Evolutionary conservation across 1,284 basidiomycete genomes (phyloP).

Genomic region (Ustilago bromivora): DNA sequence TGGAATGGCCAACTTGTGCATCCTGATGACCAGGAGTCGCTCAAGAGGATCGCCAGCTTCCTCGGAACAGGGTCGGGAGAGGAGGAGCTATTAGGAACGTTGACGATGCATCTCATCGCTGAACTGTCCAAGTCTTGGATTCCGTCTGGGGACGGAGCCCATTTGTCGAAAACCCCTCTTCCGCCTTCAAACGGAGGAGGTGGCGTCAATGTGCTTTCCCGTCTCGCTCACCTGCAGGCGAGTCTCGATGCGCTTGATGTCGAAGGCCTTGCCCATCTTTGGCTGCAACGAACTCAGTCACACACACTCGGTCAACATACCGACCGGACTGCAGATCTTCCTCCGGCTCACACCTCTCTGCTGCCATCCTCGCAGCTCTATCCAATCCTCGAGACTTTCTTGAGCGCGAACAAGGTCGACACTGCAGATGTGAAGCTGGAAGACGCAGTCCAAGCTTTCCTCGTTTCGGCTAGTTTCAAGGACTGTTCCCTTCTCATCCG

Average conservation of each 20-base stretch:
- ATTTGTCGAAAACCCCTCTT: background rate
- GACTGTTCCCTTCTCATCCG: conserved; percentile 89
- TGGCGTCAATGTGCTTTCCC: conserved; percentile 71
- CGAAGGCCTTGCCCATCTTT: conserved; percentile 75
- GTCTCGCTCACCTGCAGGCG: conserved; percentile 78
- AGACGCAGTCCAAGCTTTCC: conserved; percentile 72
- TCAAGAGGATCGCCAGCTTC: conserved; percentile 10
- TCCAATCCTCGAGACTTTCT: conserved; percentile 10
- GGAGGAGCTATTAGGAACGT: conserved; percentile 5
- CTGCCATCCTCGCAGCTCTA: conserved; percentile 14
- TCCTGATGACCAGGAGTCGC: conserved; percentile 11
- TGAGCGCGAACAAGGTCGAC: background rate
- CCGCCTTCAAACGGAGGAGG: background rate
- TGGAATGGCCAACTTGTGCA: conserved; percentile 38
- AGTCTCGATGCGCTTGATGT: conserved; percentile 84
- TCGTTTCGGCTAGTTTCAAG: conserved; percentile 93
- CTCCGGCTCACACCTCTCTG: conserved; percentile 4
- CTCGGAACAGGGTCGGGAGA: conserved; percentile 5
- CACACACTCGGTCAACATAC: conserved; percentile 18
- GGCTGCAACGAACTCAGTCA: conserved; percentile 31
- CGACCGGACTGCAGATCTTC: background rate
- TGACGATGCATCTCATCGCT: conserved; percentile 1
- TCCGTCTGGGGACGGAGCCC: no score
- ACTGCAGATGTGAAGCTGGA: conserved; percentile 2
- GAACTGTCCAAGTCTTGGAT: conserved; percentile 16